Percentiles rank a stretch among this genome's conserved stretches.
Evolutionary conservation across 805 yeast genomes (phyloP).

Genomic region (Clavispora fructus): DNA sequence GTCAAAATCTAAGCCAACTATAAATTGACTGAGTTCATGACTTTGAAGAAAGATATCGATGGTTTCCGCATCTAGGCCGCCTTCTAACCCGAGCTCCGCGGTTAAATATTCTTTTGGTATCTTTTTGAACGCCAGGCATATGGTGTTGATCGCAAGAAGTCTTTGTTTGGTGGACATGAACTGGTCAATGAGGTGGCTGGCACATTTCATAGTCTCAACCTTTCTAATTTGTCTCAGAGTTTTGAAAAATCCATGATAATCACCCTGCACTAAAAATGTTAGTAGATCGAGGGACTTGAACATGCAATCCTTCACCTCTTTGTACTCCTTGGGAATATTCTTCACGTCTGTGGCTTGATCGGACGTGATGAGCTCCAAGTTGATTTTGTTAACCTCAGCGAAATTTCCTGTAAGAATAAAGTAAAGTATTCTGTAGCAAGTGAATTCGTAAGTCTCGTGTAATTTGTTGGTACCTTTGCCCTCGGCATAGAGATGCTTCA

Average conservation of each 20-base stretch:
- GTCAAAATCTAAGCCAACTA: conserved; percentile 22
- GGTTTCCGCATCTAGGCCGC: background rate
- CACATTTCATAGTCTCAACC: conserved; percentile 5
- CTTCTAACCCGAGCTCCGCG: conserved; percentile 4
- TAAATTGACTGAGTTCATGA: conserved; percentile 31
- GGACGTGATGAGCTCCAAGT: conserved; percentile 4
- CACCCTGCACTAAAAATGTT: conserved; percentile 4
- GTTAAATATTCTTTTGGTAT: conserved; percentile 5
- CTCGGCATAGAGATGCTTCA: conserved; percentile 54
- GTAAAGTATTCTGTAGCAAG: conserved; percentile 69
- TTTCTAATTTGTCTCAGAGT: conserved; percentile 4
- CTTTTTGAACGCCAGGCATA: conserved; percentile 15
- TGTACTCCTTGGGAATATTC: background rate
- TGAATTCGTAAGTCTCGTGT: conserved; percentile 45
- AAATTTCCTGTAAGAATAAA: conserved; percentile 66
- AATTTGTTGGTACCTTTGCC: conserved; percentile 14
- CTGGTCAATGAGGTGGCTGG: conserved; percentile 10
- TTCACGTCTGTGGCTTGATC: background rate
- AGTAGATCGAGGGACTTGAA: conserved; percentile 10
- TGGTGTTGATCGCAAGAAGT: conserved; percentile 10
- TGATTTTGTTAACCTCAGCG: conserved; percentile 46
- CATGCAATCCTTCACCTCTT: conserved; percentile 4
- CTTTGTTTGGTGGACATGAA: conserved; percentile 14
- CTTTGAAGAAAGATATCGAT: conserved; percentile 8
- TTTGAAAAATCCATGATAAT: conserved; percentile 34